Percentiles rank a stretch among this genome's conserved stretches.
Evolutionary conservation across 2,329 filamentous ascomycete genomes (phyloP).

Genomic region (Colletotrichum lindemuthianum): DNA sequence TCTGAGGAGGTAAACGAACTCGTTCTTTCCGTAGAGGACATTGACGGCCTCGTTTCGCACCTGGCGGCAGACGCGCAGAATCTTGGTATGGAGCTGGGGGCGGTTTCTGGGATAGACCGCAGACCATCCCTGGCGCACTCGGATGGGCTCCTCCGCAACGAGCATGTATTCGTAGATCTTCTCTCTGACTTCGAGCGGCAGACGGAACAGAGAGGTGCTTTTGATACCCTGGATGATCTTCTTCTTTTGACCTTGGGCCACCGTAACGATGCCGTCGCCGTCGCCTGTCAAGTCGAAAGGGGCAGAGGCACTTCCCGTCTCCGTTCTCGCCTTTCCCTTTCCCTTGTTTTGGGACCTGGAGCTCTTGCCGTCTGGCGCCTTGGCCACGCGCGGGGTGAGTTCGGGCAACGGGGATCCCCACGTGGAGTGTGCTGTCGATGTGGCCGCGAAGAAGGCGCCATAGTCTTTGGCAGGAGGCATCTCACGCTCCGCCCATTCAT

Average conservation of each 20-base stretch:
- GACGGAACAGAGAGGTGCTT: slow-evolving; percentile 4
- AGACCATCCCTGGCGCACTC: slow-evolving; percentile 48
- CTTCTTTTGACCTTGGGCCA: too few relatives aligned
- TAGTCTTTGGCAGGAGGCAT: slow-evolving; percentile 15
- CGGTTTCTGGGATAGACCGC: slow-evolving; percentile 43
- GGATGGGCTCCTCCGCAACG: slow-evolving; percentile 44
- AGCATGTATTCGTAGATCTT: slow-evolving; percentile 47
- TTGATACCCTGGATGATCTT: background rate
- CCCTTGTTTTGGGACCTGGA: background rate
- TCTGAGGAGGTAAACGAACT: slow-evolving; percentile 57
- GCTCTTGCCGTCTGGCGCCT: background rate
- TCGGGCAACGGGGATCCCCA: slow-evolving; percentile 16
- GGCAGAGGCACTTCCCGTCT: too few relatives aligned
- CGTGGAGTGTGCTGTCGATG: slow-evolving; percentile 25
- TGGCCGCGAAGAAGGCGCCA: slow-evolving; percentile 21
- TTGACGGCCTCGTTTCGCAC: slow-evolving; percentile 50
- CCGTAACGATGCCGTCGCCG: too few relatives aligned
- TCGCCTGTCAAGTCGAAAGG: too few relatives aligned
- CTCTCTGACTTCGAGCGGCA: slow-evolving; percentile 45
- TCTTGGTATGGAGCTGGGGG: slow-evolving; percentile 39
- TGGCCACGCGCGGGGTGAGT: background rate
- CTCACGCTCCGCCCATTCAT: slow-evolving; percentile 14
- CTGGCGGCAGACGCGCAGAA: slow-evolving; percentile 49
- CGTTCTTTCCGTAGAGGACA: slow-evolving; percentile 60
- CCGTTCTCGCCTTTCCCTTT: background rate